Evolutionary conservation across 176 grass and related monocot genomes (phyloP).

Genomic region (Ananas comosus): DNA sequence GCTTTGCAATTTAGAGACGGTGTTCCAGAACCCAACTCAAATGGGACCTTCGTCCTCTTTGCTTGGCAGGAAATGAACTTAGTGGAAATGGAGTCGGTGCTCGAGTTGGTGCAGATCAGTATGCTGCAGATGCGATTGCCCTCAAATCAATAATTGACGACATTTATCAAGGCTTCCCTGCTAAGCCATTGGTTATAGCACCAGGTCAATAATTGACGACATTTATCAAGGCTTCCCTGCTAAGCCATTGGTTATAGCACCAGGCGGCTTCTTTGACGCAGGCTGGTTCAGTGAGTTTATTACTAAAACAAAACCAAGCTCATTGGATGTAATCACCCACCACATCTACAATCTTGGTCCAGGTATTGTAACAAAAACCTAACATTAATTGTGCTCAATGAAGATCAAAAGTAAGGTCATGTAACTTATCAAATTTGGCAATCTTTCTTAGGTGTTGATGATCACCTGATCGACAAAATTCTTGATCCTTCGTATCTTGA

Average conservation of each 20-base stretch:
- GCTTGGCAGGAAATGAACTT: slow-evolving; percentile 71
- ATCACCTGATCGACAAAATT: slow-evolving; percentile 61
- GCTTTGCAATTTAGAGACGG: too few species aligned
- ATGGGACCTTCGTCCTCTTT: not conserved
- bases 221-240: slow-evolving; percentile 31
- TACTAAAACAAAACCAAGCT: slow-evolving; percentile 48
- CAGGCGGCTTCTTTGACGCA: slow-evolving; percentile 75
- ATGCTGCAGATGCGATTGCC: slow-evolving; percentile 49
- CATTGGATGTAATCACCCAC: slow-evolving; percentile 63
- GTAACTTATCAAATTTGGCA: not conserved
- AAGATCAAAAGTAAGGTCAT: not conserved
- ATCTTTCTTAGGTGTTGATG: slow-evolving; percentile 44
- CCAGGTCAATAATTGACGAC: slow-evolving; percentile 47
- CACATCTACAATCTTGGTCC: slow-evolving; percentile 89
- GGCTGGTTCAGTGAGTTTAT: slow-evolving; percentile 55
- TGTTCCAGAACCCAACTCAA: too few species aligned
- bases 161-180: slow-evolving; percentile 29
- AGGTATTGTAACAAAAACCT: slow-evolving; percentile 27
- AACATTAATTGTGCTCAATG: not conserved
- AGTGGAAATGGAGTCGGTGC: slow-evolving; percentile 55
- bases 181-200: slow-evolving; percentile 67
- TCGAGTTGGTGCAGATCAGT: slow-evolving; percentile 41
- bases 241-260: slow-evolving; percentile 71
- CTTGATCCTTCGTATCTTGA: slow-evolving; percentile 65
- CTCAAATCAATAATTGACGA: slow-evolving; percentile 42